A percentile compares a stretch with the other conserved stretches of the same genome.
These are phyloP conservation scores for Primulina tabacum DNA, from an alignment of 257 asterid species.

Conservation along the genomic window DNA sequence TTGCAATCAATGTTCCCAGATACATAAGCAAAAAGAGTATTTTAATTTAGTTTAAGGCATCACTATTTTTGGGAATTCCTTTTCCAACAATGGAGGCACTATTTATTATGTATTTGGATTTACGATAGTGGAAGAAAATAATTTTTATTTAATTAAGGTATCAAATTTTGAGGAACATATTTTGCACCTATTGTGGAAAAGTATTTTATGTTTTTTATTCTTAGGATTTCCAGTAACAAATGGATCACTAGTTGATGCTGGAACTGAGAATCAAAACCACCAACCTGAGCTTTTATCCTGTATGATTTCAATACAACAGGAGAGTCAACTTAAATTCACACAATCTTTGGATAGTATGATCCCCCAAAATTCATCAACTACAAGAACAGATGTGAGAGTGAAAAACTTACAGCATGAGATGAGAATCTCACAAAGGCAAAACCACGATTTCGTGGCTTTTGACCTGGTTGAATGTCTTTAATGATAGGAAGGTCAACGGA, in stretches of 20 bases:
- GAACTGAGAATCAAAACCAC: constrained; percentile 82
- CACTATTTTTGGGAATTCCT: background rate
- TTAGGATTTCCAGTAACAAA: constrained; percentile 34
- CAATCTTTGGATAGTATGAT: constrained; percentile 21
- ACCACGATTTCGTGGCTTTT: constrained; percentile 77
- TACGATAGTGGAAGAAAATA: background rate
- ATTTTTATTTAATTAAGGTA: constrained; percentile 2
- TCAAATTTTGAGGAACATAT: constrained; percentile 20
- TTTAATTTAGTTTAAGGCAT: background rate
- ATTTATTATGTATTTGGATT: background rate
- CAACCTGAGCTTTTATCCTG: constrained; percentile 87
- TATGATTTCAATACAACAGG: constrained; percentile 68
- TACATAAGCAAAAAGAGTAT: background rate
- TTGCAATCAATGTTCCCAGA: background rate
- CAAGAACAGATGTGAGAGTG: constrained; percentile 21
- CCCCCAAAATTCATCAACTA: constrained; percentile 22
- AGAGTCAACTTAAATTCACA: constrained; percentile 45
- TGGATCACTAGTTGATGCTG: constrained; percentile 57
- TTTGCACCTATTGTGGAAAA: constrained; percentile 21
- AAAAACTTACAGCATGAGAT: constrained; percentile 74
- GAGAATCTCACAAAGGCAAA: constrained; percentile 83
- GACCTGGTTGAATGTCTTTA: constrained; percentile 51
- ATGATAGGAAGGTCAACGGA: constrained; percentile 64
- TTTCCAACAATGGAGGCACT: background rate
- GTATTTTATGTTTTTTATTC: constrained; percentile 9